Base-by-base conservation (phyloP, 805 yeast species). In the Sugiyamaella mastotermitis region DNA sequence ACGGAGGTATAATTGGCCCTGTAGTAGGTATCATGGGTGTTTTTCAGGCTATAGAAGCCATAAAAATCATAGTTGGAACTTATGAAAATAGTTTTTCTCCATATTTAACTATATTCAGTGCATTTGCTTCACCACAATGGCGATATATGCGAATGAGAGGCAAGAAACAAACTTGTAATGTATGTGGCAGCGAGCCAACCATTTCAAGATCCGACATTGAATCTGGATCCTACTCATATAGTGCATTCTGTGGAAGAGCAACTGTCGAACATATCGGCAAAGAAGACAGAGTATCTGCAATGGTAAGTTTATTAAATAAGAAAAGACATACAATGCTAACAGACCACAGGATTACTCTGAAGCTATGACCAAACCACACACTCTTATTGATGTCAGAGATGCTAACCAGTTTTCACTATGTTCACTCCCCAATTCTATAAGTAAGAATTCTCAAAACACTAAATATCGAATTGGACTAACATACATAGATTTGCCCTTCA, bases 1-100 rank as follows among this genome's bases (percentile, higher is more conserved):
- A 87, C 59, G 94, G 95, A 2, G 97, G 97, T 4, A 94, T 90
- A 0, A 59, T 92, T 18, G 98, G 98, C 0, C 95, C 97, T 0
- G 92, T 88, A n/a, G 94, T 92, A 39, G 99, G 98, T 0, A 51
- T 86, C 1, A 76, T 90, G 55, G 99, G 98, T 7, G 68, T 78
- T 0, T 69, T 83, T 68, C 90, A 92, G 83, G 94, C 96, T 0
- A 61, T 82, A 15, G 98, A 92, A 52, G 70, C 94, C 0, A 69
- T 94, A 18, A 88, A 90, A 55, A 66, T 90, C 5, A 52, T 85
- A 2, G 66, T 80, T 2, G 78, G 71, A 0, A 64, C 61, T 25
- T 83, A 84, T 49, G 47, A 38, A 1, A 23, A 27, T 1, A 71
- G 69, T 0, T 84, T 83, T 58, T 59, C 66, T 38, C 95, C 95